Evolutionary conservation across 2,329 filamentous ascomycete genomes (phyloP), one percentile per base, ranked within the genome.

Genomic region (Hypoxylon sp.): DNA sequence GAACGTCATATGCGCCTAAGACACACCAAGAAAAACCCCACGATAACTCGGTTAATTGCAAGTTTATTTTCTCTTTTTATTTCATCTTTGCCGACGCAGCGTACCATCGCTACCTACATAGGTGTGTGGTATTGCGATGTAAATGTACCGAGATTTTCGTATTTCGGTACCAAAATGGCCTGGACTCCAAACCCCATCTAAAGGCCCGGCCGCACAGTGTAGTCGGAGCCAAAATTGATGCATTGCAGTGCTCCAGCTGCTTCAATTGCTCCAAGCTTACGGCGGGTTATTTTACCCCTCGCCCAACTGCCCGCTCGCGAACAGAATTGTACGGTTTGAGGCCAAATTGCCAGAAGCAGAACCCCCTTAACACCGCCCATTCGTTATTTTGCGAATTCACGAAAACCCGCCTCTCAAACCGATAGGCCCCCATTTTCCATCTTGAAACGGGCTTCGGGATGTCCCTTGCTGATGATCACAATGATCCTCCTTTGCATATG

Each of bases 291-390:
- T 11, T 50, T 30, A 34, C 26, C 50, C 47, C n/a, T 41, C 34
- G 34, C 34, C 13, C 13, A 34, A 4, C 8, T 10, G 10, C 44
- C 46, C 32, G 2, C 49, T 60, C 64, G 44, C 60, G 64, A 66
- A 66, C 64, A 48, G 60, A 57, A 64, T 52, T 44, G 53, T 53
- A 53, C 24, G 22, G 37, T 58, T 60, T 53, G n/a, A 24, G 10
- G 52, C 32, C 50, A 53, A 66, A 64, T 64, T 64, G 15, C 64
- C 64, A 61, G 37, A 64, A 67, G 26, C 39, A 67, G 64, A 64
- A 57, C 41, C 62, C 47, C 53, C 46, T 60, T 55, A 34, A 41
- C 56, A 37, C 39, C 47, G 22, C 56, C 39, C 47, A 46, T 22
- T 52, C 13, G 46, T 28, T 2, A 13, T n/a, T 37, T n/a, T 51